Evolutionary conservation across 108 stramenopile genomes (phyloP), one percentile per base, ranked within the genome.

Genomic region (Conticribra weissflogii): DNA sequence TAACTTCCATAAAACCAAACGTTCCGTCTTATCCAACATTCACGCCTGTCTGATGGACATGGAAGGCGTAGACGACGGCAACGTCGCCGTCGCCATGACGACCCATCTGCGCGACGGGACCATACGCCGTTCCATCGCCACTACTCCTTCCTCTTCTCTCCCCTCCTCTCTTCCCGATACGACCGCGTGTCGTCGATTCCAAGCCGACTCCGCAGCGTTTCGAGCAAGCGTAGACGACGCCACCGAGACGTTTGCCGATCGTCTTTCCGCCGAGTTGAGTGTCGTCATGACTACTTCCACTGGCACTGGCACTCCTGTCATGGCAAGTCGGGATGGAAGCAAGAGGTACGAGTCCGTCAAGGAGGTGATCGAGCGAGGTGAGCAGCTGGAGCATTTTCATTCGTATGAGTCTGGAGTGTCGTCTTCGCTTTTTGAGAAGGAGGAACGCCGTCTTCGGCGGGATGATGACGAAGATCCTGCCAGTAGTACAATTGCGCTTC

Each of bases 341-440:
- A 18, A 44, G 30, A 30, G 22, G 31, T 59, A 33, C 55, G 22
- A 67, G 14, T 75, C 63, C 49, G 21, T 92, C 16, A 61, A 50
- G 22, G 81, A 86, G 36, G 50, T 92, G 2, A 81, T 91, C 16
- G 22, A 71, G 19, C 33, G 77, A 41, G 89, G 91, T 17, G 85
- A 92, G 51, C 83, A 85, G n/a, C 66, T 95, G 54, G 94, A 95
- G 48, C 94, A 95, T 59, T 93, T 92, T 61, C 94, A 95, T 74
- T 82, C 81, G 9, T 95, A 92, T n/a, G n/a, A n/a, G n/a, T n/a
- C n/a, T n/a, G n/a, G n/a, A n/a, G n/a, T n/a, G n/a, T n/a, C n/a
- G n/a, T n/a, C n/a, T n/a, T n/a, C n/a, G n/a, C n/a, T n/a, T n/a
- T n/a, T n/a, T n/a, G n/a, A n/a, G n/a, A n/a, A n/a, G n/a, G n/a